Percentiles rank a stretch among this genome's conserved stretches.
Evolutionary conservation across 2,329 filamentous ascomycete species (phyloP).

Genomic region (Fusarium hainanense): DNA sequence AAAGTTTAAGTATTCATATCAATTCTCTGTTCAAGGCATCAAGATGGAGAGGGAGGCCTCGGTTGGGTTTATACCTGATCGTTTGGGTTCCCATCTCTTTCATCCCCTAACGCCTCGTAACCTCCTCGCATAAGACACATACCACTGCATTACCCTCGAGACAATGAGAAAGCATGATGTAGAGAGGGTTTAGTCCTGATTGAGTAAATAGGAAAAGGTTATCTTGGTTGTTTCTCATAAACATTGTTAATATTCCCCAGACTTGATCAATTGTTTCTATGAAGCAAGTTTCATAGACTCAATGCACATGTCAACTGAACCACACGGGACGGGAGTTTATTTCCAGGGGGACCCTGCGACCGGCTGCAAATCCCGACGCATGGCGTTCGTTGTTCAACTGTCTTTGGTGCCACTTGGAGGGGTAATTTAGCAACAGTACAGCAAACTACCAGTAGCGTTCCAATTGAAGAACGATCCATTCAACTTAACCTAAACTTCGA

Average conservation of each 20-base stretch:
- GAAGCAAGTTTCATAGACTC: conserved; percentile 1
- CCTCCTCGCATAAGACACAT: conserved; percentile 35
- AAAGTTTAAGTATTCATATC: not conserved
- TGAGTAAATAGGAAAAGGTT: too few species aligned
- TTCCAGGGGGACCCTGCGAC: conserved; percentile 35
- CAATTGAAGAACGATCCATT: not conserved
- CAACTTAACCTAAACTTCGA: conserved; percentile 3
- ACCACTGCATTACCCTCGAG: conserved; percentile 20
- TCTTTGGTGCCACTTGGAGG: conserved; percentile 15
- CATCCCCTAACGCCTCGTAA: conserved; percentile 20
- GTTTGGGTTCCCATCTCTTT: conserved; percentile 1
- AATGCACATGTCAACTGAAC: conserved; percentile 23
- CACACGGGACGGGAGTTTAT: conserved; percentile 8
- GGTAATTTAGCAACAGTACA: not conserved
- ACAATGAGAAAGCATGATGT: conserved; percentile 5
- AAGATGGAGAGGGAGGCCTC: not conserved
- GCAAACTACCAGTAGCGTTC: not conserved
- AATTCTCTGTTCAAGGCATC: not conserved
- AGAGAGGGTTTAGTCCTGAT: not conserved
- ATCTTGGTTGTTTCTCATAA: not conserved
- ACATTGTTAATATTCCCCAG: not conserved
- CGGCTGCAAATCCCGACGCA: conserved; percentile 32
- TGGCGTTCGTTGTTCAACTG: conserved; percentile 20
- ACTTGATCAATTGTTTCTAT: conserved; percentile 1
- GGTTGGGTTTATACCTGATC: conserved; percentile 23